phyloP scores from a whole-genome alignment of 164 flowering plant genomes.

The Amborella trichopoda region DNA sequence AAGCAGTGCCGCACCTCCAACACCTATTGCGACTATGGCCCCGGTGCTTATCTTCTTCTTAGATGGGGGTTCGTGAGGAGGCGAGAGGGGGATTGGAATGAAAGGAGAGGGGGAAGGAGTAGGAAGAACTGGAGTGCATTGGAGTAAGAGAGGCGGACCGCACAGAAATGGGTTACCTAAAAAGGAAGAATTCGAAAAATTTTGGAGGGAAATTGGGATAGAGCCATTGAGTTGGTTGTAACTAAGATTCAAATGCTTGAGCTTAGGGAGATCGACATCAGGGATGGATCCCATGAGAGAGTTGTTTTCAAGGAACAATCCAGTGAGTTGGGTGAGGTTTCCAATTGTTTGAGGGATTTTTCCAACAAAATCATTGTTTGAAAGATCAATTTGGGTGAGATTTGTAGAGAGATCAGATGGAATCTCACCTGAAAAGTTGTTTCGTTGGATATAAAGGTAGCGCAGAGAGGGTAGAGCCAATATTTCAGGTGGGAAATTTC shows the following conservation, averaged over 20 bases:
- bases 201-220: conserved; percentile 37
- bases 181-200: conserved; percentile 45
- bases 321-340: conserved; percentile 38
- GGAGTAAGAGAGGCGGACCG: conserved; percentile 54
- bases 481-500: conserved; percentile 65
- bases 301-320: conserved; percentile 44
- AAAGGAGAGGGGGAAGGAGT: conserved; percentile 29
- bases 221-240: conserved; percentile 50
- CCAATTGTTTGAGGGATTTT: conserved; percentile 43
- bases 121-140: conserved; percentile 33
- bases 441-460: conserved; percentile 52
- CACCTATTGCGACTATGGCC: conserved; percentile 42
- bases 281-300: conserved; percentile 48
- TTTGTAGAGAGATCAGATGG: conserved; percentile 39
- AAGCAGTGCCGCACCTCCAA: conserved; percentile 37
- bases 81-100: conserved; percentile 16
- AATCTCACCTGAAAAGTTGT: conserved; percentile 64
- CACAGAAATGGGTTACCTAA: conserved; percentile 47
- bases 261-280: conserved; percentile 24
- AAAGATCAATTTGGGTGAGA: conserved; percentile 56
- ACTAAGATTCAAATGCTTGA: conserved; percentile 42
- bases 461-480: conserved; percentile 61
- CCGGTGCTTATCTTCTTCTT: conserved; percentile 29
- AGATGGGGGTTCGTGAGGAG: conserved; percentile 4
- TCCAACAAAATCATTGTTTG: conserved; percentile 66